Evolutionary conservation across 352 stramenopile species (phyloP).

Genomic region (Globisporangium cederbergense): DNA sequence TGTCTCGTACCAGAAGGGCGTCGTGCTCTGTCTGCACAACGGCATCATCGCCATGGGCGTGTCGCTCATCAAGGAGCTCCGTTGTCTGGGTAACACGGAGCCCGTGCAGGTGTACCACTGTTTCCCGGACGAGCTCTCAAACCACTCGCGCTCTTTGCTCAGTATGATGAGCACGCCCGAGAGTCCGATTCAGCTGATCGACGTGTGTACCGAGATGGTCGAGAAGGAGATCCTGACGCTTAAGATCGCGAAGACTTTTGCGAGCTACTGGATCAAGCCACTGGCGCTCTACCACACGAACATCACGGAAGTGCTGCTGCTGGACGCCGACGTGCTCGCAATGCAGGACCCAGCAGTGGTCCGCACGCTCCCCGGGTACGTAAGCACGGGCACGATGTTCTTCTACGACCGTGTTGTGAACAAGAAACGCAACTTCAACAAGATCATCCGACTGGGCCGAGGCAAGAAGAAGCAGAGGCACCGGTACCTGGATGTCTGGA

Average conservation of each 20-base stretch:
- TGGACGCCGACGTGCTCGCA: slow-evolving; percentile 45
- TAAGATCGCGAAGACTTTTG: slow-evolving; percentile 36
- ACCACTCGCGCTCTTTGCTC: slow-evolving; percentile 24
- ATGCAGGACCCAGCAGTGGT: slow-evolving; percentile 42
- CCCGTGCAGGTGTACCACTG: slow-evolving; percentile 53
- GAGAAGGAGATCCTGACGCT: slow-evolving; percentile 17
- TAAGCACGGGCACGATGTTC: slow-evolving; percentile 52
- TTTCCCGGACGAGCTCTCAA: slow-evolving; percentile 34
- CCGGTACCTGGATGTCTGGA: slow-evolving; percentile 47
- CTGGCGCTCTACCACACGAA: slow-evolving; percentile 44
- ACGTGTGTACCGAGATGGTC: slow-evolving; percentile 36
- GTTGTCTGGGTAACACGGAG: slow-evolving; percentile 41
- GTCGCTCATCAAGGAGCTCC: slow-evolving; percentile 46
- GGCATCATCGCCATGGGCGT: slow-evolving; percentile 36
- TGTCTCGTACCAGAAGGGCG: slow-evolving; percentile 17
- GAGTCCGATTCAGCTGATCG: slow-evolving; percentile 36
- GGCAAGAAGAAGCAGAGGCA: slow-evolving; percentile 21
- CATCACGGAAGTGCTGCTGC: slow-evolving; percentile 44
- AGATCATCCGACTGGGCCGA: slow-evolving; percentile 27
- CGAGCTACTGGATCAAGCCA: slow-evolving; percentile 65
- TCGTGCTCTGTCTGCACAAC: slow-evolving; percentile 39
- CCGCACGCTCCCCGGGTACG: slow-evolving; percentile 37
- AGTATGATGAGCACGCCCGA: slow-evolving; percentile 25
- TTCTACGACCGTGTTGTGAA: slow-evolving; percentile 72
- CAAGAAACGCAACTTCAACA: slow-evolving; percentile 53